A percentile compares a stretch with the other conserved stretches of the same genome.
phyloP scores from a whole-genome alignment of 345 rosid genomes.

The Aquilaria sinensis region DNA sequence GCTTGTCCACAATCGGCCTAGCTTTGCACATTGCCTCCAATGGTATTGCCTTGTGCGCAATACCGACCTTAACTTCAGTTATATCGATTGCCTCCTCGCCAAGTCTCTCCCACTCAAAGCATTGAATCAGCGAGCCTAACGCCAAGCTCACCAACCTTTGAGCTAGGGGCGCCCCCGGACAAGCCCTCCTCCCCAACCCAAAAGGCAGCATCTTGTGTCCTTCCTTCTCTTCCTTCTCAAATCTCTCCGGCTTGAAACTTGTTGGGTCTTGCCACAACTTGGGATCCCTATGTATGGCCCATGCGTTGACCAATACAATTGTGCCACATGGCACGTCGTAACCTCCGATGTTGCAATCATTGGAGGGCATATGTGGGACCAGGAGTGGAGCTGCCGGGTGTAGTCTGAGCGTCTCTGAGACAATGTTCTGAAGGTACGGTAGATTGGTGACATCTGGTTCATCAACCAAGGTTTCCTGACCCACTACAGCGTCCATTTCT shows the following conservation, averaged over 20 bases:
- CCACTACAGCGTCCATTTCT: constrained; percentile 29
- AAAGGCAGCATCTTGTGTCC: constrained; percentile 42
- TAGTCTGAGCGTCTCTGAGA: constrained; percentile 33
- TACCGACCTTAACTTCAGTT: constrained; percentile 20
- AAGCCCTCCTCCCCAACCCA: constrained; percentile 61
- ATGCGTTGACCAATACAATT: constrained; percentile 35
- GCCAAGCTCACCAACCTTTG: constrained; percentile 34
- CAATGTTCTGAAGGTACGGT: constrained; percentile 30
- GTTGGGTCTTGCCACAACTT: constrained; percentile 40
- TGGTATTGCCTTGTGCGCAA: constrained; percentile 36
- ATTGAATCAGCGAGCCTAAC: constrained; percentile 44
- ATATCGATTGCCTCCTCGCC: constrained; percentile 34
- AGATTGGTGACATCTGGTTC: constrained; percentile 31
- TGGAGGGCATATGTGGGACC: constrained; percentile 38
- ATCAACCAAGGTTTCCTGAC: constrained; percentile 31
- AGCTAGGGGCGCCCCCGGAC: constrained; percentile 59
- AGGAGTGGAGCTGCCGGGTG: constrained; percentile 38
- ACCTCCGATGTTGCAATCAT: constrained; percentile 33
- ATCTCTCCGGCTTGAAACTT: constrained; percentile 57
- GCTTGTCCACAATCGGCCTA: constrained; percentile 21
- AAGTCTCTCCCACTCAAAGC: constrained; percentile 50
- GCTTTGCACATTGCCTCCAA: constrained; percentile 38
- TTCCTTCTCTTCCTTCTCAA: constrained; percentile 38
- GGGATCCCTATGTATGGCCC: constrained; percentile 56
- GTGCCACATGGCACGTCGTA: constrained; percentile 39